Percentiles rank a stretch among this genome's conserved stretches.
Evolutionary conservation across 164 flowering plant genomes (phyloP).

Genomic region (Echeveria elegans): DNA sequence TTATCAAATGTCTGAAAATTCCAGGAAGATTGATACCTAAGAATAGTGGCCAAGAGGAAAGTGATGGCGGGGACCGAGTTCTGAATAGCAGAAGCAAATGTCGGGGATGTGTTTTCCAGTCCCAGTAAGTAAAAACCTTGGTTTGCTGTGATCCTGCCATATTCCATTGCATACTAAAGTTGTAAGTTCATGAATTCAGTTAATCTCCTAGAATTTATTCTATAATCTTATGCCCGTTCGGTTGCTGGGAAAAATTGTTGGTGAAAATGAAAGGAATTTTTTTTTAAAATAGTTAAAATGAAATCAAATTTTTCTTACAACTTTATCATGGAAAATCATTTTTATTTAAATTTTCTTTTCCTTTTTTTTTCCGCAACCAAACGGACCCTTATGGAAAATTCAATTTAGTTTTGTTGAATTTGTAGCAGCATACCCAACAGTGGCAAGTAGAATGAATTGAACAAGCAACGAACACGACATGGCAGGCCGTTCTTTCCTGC

Average conservation of each 20-base stretch:
- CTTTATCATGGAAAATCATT: too few species aligned
- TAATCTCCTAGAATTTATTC: neutral
- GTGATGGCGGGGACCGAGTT: slow-evolving; percentile 99
- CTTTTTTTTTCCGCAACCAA: too few species aligned
- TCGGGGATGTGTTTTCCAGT: slow-evolving; percentile 87
- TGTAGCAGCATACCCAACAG: slow-evolving; percentile 55
- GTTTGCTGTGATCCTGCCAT: slow-evolving; percentile 83
- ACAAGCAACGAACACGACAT: slow-evolving; percentile 44
- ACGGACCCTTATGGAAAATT: neutral
- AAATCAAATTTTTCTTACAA: too few species aligned
- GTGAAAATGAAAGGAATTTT: too few species aligned
- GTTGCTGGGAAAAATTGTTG: too few species aligned
- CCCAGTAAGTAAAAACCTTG: slow-evolving; percentile 99
- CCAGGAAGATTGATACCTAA: slow-evolving; percentile 36
- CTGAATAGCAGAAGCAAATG: slow-evolving; percentile 95
- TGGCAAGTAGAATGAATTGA: slow-evolving; percentile 88
- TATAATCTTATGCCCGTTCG: too few species aligned
- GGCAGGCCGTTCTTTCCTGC: slow-evolving; percentile 91
- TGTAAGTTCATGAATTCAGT: neutral
- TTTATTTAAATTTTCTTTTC: too few species aligned
- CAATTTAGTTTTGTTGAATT: neutral
- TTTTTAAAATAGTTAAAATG: too few species aligned
- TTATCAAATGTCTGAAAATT: neutral
- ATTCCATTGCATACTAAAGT: neutral
- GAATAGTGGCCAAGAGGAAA: slow-evolving; percentile 90